A percentile compares a stretch with the other conserved stretches of the same genome.
Evolutionary conservation across 805 yeast species (phyloP).

Genomic region (Myxozyma melibiosi): DNA sequence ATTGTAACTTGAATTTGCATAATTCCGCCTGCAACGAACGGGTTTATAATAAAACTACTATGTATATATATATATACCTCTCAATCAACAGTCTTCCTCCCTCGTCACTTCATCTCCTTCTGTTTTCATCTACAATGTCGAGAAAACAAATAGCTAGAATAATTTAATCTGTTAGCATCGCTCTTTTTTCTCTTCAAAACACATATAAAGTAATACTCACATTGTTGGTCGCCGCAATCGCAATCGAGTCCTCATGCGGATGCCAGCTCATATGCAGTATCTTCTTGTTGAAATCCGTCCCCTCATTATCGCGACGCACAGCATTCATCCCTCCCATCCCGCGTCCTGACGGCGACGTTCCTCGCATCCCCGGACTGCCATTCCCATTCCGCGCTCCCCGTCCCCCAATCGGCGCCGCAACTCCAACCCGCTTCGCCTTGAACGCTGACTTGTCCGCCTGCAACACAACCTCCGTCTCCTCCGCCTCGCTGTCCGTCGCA

Average conservation of each 20-base stretch:
- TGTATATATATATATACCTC: background rate
- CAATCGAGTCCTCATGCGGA: slow-evolving; percentile 93
- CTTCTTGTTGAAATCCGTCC: slow-evolving; percentile 90
- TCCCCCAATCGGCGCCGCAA: slow-evolving; percentile 49
- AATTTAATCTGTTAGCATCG: background rate
- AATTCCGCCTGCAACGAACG: too few species aligned
- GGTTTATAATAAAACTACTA: too few species aligned
- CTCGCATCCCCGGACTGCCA: slow-evolving; percentile 35
- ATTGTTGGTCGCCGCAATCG: slow-evolving; percentile 97
- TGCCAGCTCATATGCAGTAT: slow-evolving; percentile 98
- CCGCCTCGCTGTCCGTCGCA: slow-evolving; percentile 41
- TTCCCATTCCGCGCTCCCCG: slow-evolving; percentile 38
- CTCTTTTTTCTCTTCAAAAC: background rate
- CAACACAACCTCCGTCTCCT: slow-evolving; percentile 68
- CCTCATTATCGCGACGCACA: slow-evolving; percentile 63
- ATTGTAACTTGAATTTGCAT: too few species aligned
- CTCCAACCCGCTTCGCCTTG: slow-evolving; percentile 69
- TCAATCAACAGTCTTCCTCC: background rate
- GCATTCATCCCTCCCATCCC: slow-evolving; percentile 45
- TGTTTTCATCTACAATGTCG: slow-evolving; percentile 37
- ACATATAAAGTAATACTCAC: slow-evolving; percentile 40
- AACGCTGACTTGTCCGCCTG: slow-evolving; percentile 99
- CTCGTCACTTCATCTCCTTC: background rate
- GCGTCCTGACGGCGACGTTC: slow-evolving; percentile 28
- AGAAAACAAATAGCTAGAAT: slow-evolving; percentile 43